phyloP scores from a whole-genome alignment of 1,284 basidiomycete genomes.

The Salmacisia buchloeana region DNA sequence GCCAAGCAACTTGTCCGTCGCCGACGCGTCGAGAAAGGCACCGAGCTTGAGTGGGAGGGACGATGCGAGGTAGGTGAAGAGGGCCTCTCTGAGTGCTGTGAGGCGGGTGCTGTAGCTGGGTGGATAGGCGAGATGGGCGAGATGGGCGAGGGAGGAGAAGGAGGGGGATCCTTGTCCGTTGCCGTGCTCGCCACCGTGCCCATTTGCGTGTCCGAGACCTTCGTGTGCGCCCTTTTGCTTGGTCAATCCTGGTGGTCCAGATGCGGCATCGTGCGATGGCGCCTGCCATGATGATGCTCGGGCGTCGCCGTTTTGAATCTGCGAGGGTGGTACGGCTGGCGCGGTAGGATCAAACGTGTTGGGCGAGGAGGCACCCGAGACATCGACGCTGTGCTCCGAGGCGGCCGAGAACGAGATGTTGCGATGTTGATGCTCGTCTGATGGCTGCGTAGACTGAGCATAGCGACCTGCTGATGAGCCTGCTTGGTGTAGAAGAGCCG shows the following conservation, averaged over 20 bases:
- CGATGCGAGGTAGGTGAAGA: neutral
- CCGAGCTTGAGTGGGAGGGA: neutral
- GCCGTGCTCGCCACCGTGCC: too few relatives aligned
- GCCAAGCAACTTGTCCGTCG: neutral
- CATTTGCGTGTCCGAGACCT: too few relatives aligned
- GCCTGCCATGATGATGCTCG: too few relatives aligned
- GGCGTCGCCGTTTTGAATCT: neutral
- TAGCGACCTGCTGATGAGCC: neutral
- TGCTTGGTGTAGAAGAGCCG: neutral
- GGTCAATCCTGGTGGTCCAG: too few relatives aligned
- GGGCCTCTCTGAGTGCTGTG: neutral
- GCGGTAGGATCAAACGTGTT: neutral
- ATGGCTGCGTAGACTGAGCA: neutral
- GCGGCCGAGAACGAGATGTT: neutral
- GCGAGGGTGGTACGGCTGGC: neutral
- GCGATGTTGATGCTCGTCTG: too few relatives aligned
- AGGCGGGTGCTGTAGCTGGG: neutral
- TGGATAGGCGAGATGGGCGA: neutral
- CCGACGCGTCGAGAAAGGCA: too few relatives aligned
- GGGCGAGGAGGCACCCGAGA: neutral
- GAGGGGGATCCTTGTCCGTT: too few relatives aligned
- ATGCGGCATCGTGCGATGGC: too few relatives aligned
- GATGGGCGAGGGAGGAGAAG: too few relatives aligned
- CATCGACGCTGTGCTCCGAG: neutral
- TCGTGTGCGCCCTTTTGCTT: too few relatives aligned